Base-by-base conservation (phyloP, 352 stramenopile genomes). In the Phytophthora pini region DNA sequence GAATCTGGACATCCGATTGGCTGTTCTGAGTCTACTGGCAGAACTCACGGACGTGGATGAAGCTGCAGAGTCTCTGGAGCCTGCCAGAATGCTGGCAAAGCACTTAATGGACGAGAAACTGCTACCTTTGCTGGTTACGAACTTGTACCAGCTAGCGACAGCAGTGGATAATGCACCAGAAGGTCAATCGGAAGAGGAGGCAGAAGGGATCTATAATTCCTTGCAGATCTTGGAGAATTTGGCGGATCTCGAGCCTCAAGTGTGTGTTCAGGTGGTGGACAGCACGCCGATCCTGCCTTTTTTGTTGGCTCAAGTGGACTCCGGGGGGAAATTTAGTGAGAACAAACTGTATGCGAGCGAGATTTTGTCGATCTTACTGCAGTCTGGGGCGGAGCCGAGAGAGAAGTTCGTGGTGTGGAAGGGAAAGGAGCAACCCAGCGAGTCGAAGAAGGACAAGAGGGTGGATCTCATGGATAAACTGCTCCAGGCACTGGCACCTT, bases 391-490 rank as follows among this genome's bases (percentile, higher is more conserved):
- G 3, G n/a, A 43, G 2, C 56, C 79, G 20, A 76, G 74, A 5
- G 74, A 87, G 40, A 73, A 70, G 34, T 80, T 84, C 17, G 55
- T 96, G 12, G 53, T 58, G n/a, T 65, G 56, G 61, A 61, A 26
- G 15, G 60, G 56, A 1, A 64, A 64, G 9, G 36, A 59, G 2
- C 49, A 47, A 34, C 59, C 49, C 5, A 58, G 50, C 24, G 61
- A 72, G 29, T 52, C 68, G 26, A 54, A 49, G 46, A 56, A 72
- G 22, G 54, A 61, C 15, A 70, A 59, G 11, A 70, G 72, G 15
- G 59, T 72, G 44, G 82, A 99, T 70, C 79, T 94, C 6, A 87
- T 99, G 66, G 96, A 99, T 70, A 73, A 84, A 13, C 68, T 99
- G 7, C 73, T 99, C 17, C 90, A 97, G 72, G 84, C 85, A 3